Evolutionary conservation across 1,139 yeast species (phyloP).

Genomic region (Taiozyma sp.): DNA sequence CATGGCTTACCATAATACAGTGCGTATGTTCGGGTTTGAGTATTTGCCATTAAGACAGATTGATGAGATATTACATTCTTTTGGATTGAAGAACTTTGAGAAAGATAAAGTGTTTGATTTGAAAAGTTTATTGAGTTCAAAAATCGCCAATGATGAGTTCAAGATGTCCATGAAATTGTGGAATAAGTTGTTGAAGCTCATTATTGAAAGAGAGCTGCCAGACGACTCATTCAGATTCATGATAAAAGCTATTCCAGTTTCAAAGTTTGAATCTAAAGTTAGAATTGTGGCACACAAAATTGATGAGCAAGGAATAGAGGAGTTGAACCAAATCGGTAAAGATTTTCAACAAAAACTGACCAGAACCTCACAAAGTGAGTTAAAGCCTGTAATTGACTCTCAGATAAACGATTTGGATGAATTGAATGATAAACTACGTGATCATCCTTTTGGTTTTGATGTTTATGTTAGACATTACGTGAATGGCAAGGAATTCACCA

Average conservation of each 20-base stretch:
- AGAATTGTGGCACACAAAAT: constrained; percentile 27
- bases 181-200: constrained; percentile 43
- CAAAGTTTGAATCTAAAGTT: constrained; percentile 21
- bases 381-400: constrained; percentile 5
- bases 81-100: constrained; percentile 8
- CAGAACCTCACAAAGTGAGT: constrained; percentile 10
- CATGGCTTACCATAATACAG: constrained; percentile 84
- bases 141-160: constrained; percentile 72
- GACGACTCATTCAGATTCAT: constrained; percentile 16
- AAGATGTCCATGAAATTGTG: constrained; percentile 57
- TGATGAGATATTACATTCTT: constrained; percentile 55
- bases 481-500: constrained; percentile 9
- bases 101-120: constrained; percentile 4
- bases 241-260: constrained; percentile 9
- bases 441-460: constrained; percentile 19
- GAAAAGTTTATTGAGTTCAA: constrained; percentile 33
- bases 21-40: constrained; percentile 83
- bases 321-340: constrained; percentile 12
- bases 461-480: constrained; percentile 19
- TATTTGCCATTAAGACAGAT: constrained; percentile 73
- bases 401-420: constrained; percentile 12
- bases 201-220: constrained; percentile 26
- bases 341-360: constrained; percentile 10
- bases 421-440: constrained; percentile 13
- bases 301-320: constrained; percentile 13